phyloP scores from a whole-genome alignment of 768 basidiomycete species.

The Mycena leptocephala region DNA sequence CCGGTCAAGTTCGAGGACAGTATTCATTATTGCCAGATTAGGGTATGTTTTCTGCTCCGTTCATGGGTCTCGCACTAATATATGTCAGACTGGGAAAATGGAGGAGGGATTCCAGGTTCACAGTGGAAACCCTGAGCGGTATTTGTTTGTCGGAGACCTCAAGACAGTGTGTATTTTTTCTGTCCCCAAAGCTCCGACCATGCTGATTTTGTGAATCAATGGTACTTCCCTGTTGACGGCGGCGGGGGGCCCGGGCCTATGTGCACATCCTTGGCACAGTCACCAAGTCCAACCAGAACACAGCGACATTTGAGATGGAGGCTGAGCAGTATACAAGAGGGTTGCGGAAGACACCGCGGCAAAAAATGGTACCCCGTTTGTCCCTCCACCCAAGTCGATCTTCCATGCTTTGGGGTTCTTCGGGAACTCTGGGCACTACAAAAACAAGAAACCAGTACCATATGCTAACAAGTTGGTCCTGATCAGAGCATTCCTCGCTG shows the following conservation, averaged over 20 bases:
- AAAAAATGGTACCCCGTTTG: not conserved
- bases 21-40: not conserved
- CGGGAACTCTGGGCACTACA: not conserved
- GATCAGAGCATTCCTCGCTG: not conserved
- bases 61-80: not conserved
- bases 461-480: not conserved
- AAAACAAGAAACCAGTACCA: not conserved
- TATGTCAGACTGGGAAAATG: not conserved
- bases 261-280: not conserved
- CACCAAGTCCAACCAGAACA: too few relatives aligned
- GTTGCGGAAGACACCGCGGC: not conserved
- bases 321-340: conserved; percentile 1
- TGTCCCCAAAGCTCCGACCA: not conserved
- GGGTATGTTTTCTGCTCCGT: not conserved
- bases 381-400: not conserved
- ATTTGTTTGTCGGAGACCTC: not conserved
- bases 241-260: not conserved
- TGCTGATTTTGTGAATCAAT: too few relatives aligned
- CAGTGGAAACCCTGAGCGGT: not conserved
- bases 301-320: not conserved
- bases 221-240: not conserved
- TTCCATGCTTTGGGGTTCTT: not conserved
- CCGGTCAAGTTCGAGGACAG: not conserved
- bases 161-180: not conserved
- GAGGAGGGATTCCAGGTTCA: not conserved